A percentile compares a stretch with the other conserved stretches of the same genome.
phyloP scores from a whole-genome alignment of 331 rosid species.

The Erythrophleum ivorense region DNA sequence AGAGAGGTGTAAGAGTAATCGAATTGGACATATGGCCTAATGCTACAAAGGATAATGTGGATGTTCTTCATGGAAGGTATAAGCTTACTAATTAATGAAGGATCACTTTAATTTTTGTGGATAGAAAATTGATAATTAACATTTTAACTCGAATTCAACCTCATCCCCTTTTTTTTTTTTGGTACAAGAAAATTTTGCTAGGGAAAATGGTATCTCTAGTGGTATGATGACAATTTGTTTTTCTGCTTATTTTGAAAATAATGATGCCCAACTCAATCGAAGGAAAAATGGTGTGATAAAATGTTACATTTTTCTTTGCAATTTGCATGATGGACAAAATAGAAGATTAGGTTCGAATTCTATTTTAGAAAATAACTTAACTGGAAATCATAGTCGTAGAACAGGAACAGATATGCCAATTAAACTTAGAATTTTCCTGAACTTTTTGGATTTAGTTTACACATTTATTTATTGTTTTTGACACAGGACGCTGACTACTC shows the following conservation, averaged over 20 bases:
- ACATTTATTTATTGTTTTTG: neutral
- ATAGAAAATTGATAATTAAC: neutral
- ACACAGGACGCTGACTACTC: conserved; percentile 87
- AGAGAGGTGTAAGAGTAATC: conserved; percentile 90
- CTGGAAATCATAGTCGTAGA: neutral
- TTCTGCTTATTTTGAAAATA: conserved; percentile 9
- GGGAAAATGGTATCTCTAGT: neutral
- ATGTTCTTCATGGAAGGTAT: conserved; percentile 97
- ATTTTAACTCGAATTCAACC: conserved; percentile 9
- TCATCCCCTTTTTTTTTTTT: neutral
- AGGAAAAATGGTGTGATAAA: conserved; percentile 16
- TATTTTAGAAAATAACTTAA: neutral
- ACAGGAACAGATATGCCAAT: neutral
- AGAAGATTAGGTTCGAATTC: neutral
- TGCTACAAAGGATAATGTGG: conserved; percentile 67
- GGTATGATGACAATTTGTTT: conserved; percentile 11
- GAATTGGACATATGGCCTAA: conserved; percentile 98
- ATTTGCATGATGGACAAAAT: neutral
- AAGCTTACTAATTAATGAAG: neutral
- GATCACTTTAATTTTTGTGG: neutral
- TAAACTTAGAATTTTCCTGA: conserved; percentile 17
- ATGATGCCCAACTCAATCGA: neutral
- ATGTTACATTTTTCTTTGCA: conserved; percentile 10
- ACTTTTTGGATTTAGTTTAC: conserved; percentile 5
- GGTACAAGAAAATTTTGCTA: neutral